Conservation (phyloP, 2,329 filamentous ascomycete species). For the Aaosphaeria arxii region DNA sequence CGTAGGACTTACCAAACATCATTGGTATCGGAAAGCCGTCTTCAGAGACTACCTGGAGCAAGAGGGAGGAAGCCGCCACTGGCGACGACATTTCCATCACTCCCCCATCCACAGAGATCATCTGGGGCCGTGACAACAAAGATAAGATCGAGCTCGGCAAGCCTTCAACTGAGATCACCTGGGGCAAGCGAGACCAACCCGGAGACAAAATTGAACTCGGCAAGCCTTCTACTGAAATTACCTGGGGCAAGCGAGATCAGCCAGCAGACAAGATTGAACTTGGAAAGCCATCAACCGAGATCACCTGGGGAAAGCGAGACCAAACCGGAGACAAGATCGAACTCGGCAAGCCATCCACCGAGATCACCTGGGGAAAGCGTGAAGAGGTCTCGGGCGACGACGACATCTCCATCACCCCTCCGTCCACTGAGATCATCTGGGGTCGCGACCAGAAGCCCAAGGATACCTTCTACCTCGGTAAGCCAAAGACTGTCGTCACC, state of each 20-base stretch:
- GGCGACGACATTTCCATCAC: constrained; percentile 1
- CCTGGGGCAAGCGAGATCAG: constrained; percentile 1
- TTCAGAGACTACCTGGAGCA: not conserved
- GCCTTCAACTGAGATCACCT: constrained; percentile 13
- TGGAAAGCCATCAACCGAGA: constrained; percentile 11
- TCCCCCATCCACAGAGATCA: constrained; percentile 12
- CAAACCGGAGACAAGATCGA: not conserved
- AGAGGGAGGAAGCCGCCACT: not conserved
- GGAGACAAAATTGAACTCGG: not conserved
- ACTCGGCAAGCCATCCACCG: constrained; percentile 1
- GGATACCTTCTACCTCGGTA: constrained; percentile 4
- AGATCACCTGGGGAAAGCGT: constrained; percentile 5
- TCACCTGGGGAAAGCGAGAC: constrained; percentile 13
- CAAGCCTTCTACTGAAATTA: constrained; percentile 1
- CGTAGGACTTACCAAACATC: not conserved
- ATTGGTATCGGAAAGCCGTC: not conserved
- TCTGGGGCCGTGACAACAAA: constrained; percentile 8
- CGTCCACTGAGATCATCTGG: constrained; percentile 15
- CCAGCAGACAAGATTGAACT: constrained; percentile 7
- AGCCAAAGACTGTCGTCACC: constrained; percentile 2
- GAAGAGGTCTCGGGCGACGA: not conserved
- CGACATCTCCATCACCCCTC: constrained; percentile 10
- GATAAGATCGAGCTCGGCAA: constrained; percentile 11
- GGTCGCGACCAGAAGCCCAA: not conserved
- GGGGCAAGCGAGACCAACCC: constrained; percentile 5